Base-by-base conservation (phyloP, 345 rosid species). In the Hibiscus trionum region DNA sequence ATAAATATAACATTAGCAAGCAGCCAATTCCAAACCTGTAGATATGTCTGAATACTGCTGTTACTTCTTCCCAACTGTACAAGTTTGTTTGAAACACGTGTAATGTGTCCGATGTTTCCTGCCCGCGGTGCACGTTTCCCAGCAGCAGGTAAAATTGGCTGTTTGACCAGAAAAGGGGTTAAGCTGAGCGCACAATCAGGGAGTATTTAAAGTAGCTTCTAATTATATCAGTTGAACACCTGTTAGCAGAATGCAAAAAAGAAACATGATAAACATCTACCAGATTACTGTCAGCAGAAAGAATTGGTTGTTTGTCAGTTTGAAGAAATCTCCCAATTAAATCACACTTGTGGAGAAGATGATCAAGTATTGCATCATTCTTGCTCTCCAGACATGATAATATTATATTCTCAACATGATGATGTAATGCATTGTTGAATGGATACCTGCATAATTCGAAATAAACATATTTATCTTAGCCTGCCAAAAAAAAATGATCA, bases 381-480 rank as follows among this genome's bases (percentile, higher is more conserved):
- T 85, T 93, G 73, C 84, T 88, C 78, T 93, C 97, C 85, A 91
- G 78, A 80, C 99, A 96, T 17, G 96, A 90, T 55, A 84, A 72
- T 74, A 93, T 78, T 68, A 93, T 87, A 79, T 90, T 96, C 82
- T 95, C 99, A 53, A 91, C 95, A 66, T 93, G 98, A 84, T 93
- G 98, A 82, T 96, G 99, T 81, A 96, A 75, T 24, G 96, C 96
- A 76, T 96, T 96, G 77, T 93, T 96, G 85, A 78, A 96, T 2
- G 97, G 99, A 74, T 96, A 96, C 91, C 99, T 96, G 82, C 78
- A 84, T 42, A 57, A 75, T 72, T 74, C 64, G 63, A 57, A 75
- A 74, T 4, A 79, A 66, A 66, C 33, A 31, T 3, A 73, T 53
- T 15, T 33, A 49, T 61, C 68, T 73, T 64, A 79, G 63, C 71